phyloP scores from a whole-genome alignment of 2,329 filamentous ascomycete species.

The Alternaria ethzedia region DNA sequence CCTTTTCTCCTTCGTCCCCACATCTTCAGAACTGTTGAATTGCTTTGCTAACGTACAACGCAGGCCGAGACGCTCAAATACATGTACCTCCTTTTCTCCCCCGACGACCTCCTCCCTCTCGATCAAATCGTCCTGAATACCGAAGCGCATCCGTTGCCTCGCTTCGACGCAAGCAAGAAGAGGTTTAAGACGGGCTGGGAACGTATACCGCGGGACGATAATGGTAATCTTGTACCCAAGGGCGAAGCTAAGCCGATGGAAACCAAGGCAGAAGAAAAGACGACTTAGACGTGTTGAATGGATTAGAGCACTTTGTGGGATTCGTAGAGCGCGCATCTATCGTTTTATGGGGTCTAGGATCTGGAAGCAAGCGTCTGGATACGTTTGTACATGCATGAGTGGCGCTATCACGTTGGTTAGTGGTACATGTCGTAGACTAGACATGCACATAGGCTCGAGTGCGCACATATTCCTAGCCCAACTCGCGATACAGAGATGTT shows the following conservation, averaged over 20 bases:
- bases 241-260: conserved; percentile 10
- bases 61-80: conserved; percentile 97
- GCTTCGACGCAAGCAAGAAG: conserved; percentile 77
- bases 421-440: neutral
- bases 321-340: neutral
- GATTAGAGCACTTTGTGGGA: neutral
- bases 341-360: neutral
- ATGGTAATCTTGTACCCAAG: conserved; percentile 36
- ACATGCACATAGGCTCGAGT: neutral
- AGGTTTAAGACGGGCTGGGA: conserved; percentile 83
- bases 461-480: neutral
- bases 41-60: neutral
- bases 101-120: conserved; percentile 79
- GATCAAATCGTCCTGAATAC: conserved; percentile 93
- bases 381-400: neutral
- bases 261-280: neutral
- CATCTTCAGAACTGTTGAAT: neutral
- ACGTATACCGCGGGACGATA: conserved; percentile 64
- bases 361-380: neutral
- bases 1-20: neutral
- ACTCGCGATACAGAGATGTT: neutral
- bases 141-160: conserved; percentile 88
- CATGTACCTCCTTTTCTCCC: conserved; percentile 92
- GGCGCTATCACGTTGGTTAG: neutral
- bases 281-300: neutral